Conservation (phyloP, 192 early-diverging fungal species). For the Podila epicladia region DNA sequence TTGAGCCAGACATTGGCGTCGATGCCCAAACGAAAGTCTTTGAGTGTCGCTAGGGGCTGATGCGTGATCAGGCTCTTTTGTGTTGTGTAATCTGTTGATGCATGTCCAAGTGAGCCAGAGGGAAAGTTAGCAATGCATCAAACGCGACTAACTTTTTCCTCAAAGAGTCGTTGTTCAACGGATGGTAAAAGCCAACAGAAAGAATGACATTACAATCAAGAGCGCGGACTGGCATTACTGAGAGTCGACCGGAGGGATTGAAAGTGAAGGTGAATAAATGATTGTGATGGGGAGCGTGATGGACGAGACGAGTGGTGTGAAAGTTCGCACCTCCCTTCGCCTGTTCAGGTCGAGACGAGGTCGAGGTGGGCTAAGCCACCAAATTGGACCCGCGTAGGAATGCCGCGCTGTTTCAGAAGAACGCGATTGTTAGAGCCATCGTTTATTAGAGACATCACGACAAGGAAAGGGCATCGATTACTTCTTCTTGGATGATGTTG, state of each 20-base stretch:
- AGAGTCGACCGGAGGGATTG: background rate
- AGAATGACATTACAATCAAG: slow-evolving; percentile 26
- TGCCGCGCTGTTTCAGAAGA: background rate
- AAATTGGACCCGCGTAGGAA: too few relatives aligned
- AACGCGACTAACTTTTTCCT: background rate
- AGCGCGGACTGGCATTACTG: slow-evolving; percentile 25
- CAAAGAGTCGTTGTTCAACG: background rate
- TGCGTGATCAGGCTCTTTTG: slow-evolving; percentile 30
- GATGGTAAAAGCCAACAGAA: background rate
- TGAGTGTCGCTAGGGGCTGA: slow-evolving; percentile 62
- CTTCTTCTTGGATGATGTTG: slow-evolving; percentile 30
- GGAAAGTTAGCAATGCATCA: background rate
- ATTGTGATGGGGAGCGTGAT: background rate
- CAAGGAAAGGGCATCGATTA: background rate
- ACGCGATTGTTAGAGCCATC: background rate
- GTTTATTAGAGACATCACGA: background rate
- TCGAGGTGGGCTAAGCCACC: background rate
- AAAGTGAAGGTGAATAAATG: background rate
- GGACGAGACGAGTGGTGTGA: too few relatives aligned
- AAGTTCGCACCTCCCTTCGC: background rate
- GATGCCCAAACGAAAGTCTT: slow-evolving; percentile 78
- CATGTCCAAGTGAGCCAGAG: background rate
- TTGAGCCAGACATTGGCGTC: slow-evolving; percentile 86
- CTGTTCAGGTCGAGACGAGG: too few relatives aligned
- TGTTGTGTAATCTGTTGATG: slow-evolving; percentile 25